A percentile compares a stretch with the other conserved stretches of the same genome.
Conservation (phyloP, 345 rosid species). For the Populus ilicifolia region DNA sequence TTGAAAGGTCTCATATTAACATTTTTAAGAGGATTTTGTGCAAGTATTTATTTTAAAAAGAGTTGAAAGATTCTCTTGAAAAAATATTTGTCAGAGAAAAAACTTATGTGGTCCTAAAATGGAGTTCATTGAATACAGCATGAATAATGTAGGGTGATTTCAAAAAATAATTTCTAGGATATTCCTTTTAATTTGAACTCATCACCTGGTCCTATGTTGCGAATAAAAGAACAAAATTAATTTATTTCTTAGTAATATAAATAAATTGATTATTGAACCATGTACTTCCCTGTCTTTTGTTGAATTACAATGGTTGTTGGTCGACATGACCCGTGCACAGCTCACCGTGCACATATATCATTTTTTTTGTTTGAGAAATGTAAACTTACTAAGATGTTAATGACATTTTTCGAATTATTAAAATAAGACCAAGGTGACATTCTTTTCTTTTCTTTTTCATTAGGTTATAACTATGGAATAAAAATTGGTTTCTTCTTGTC, state of each 20-base stretch:
- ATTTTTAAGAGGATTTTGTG: too few relatives aligned
- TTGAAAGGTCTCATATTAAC: too few relatives aligned
- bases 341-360: not conserved
- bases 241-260: too few relatives aligned
- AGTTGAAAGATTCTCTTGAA: rapidly evolving
- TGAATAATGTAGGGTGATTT: too few relatives aligned
- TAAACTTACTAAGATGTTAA: not conserved
- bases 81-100: too few relatives aligned
- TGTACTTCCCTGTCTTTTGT: not conserved
- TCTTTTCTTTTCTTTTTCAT: not conserved
- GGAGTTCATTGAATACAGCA: too few relatives aligned
- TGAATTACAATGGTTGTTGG: not conserved
- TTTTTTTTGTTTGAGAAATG: too few relatives aligned
- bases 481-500: not conserved
- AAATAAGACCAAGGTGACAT: not conserved
- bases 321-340: not conserved
- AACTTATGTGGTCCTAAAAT: too few relatives aligned
- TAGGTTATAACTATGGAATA: not conserved
- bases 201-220: not conserved
- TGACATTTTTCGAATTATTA: not conserved
- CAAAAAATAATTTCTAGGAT: too few relatives aligned
- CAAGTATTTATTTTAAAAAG: too few relatives aligned
- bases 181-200: too few relatives aligned
- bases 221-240: not conserved
- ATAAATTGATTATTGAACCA: too few relatives aligned